Evolutionary conservation across 352 stramenopile species (phyloP), one percentile per base, ranked within the genome.

Genomic region (Pythium monospermum): DNA sequence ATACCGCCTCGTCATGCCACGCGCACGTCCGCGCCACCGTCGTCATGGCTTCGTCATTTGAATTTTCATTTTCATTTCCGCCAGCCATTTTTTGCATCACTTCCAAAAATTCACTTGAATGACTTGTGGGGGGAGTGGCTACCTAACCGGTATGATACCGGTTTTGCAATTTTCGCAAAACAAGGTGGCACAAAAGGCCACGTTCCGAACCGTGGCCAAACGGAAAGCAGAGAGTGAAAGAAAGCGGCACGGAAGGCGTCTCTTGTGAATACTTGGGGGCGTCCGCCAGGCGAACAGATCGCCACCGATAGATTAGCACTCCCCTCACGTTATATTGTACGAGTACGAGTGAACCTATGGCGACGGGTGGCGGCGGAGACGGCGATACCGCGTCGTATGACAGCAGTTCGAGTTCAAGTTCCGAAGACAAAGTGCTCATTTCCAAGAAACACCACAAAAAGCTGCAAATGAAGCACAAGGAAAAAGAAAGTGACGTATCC

Each of bases 371-470:
- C 30, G 33, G n/a, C 3, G 41, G 31, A n/a, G 33, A 59, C 22
- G 48, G 36, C 3, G 57, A 50, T 26, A 38, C 36, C 1, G 57
- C 44, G 13, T 59, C 49, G 0, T 66, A 66, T 40, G 72, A 77
- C 58, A 79, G 68, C 56, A 76, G 73, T 51, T 77, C 68, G 19
- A 83, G 72, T 49, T 85, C 74, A 27, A 75, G 62, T 40, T 73
- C 65, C n/a, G 85, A 78, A 28, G 71, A 91, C 66, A 82, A 72
- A 25, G 79, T 91, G 59, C 68, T 91, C 10, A 85, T 91, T 44
- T 76, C 76, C 41, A 82, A 79, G 39, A 71, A 73, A 43, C 69
- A 85, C 33, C 67, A 83, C 45, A 69, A 87, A 48, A 73, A 72
- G 28, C 64, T 73, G 38, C 73, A 77, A 55, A 69, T 80, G 48